Base-by-base conservation (phyloP, 495 filamentous ascomycete genomes). In the Aspergillus avenaceus region DNA sequence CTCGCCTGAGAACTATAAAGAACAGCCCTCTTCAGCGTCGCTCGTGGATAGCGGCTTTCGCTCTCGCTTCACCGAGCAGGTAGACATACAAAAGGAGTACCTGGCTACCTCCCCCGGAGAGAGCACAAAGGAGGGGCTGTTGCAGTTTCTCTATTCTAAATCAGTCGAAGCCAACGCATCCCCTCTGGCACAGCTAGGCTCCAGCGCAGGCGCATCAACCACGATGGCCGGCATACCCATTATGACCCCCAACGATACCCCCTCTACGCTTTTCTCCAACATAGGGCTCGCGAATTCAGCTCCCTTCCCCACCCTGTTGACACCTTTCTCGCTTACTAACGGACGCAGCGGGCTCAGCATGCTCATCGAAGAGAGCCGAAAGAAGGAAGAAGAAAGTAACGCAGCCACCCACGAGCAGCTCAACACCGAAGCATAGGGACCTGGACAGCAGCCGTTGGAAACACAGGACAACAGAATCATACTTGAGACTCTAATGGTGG, bases 31-130 rank as follows among this genome's bases (percentile, higher is more conserved):
- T 0, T 32, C 44, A 0, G 38, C 22, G 11, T 55, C 55, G 7
- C 58, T 72, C 1, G 63, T 67, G 6, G 56, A 61, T 8, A 54
- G 53, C 11, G 60, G 61, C n/a, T 72, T 70, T 28, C 65, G 69
- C 1, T 43, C 46, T 0, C 56, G 62, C 12, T 71, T 68, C 47
- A 54, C 50, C 0, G 60, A 68, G 47, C 45, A 51, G 36, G 36
- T 49, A 13, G 49, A 42, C 3, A 49, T 55, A 23, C 54, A 58
- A 34, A 45, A 59, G 22, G 16, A 38, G 19, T 28, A 18, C 13
- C 14, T 51, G 12, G 49, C 48, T 8, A 52, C 52, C n/a, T 53
- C 53, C 12, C 36, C 52, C 23, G 38, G 45, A n/a, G 29, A 14
- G 4, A 38, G 16, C n/a, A 19, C 34, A 18, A 38, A 8, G 21